Conservation (phyloP, 1,284 basidiomycete genomes). For the Ustilago trichophora region DNA sequence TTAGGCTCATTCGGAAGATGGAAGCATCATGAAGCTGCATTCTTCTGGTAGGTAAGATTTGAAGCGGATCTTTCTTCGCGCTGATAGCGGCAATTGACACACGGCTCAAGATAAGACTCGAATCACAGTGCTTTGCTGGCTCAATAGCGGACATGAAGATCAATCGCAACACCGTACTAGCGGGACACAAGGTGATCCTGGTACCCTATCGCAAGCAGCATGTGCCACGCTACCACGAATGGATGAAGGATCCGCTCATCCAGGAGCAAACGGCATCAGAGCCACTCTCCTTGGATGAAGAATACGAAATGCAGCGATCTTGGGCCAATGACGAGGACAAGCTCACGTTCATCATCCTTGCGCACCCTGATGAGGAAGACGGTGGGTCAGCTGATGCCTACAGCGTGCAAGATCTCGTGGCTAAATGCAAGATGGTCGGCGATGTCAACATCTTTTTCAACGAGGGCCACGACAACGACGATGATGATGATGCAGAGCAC, state of each 20-base stretch:
- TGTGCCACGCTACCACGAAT: conserved; percentile 75
- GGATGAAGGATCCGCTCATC: conserved; percentile 85
- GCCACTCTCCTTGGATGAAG: conserved; percentile 81
- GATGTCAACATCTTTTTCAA: conserved; percentile 88
- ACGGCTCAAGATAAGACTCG: not conserved
- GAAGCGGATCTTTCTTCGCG: no score
- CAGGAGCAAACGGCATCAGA: conserved; percentile 86
- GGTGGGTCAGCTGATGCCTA: not conserved
- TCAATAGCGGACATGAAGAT: conserved; percentile 72
- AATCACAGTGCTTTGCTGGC: no score
- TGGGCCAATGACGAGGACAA: conserved; percentile 92
- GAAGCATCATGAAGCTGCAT: no score
- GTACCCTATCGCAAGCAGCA: conserved; percentile 73
- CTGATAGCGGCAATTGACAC: no score
- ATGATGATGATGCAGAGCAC: conserved; percentile 61
- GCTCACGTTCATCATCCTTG: conserved; percentile 88
- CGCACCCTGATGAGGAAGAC: not conserved
- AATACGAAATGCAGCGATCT: conserved; percentile 88
- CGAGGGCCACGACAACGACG: conserved; percentile 32
- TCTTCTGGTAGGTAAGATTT: no score
- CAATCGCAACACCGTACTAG: conserved; percentile 75
- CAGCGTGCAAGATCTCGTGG: conserved; percentile 44
- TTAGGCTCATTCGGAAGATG: no score
- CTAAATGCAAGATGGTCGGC: conserved; percentile 76
- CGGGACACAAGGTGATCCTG: conserved; percentile 74